A percentile compares a stretch with the other conserved stretches of the same genome.
These are phyloP conservation scores for Mycena vulgaris DNA, from an alignment of 768 basidiomycete species.

Conservation along the genomic window DNA sequence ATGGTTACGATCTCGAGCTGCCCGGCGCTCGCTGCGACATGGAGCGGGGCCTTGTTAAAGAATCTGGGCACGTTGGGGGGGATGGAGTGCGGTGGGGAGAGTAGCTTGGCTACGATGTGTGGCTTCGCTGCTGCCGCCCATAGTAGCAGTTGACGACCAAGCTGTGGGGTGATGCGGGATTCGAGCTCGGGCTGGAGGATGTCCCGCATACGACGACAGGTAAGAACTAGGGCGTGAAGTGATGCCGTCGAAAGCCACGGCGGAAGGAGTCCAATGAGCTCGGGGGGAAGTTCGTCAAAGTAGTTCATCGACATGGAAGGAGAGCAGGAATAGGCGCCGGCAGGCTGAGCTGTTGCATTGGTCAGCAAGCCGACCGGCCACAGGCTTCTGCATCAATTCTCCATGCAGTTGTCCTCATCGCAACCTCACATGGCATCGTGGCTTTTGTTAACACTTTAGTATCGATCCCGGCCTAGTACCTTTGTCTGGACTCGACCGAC, in stretches of 20 bases:
- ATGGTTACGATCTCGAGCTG: background rate
- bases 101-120: conserved; percentile 12
- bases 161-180: conserved; percentile 5
- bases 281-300: conserved; percentile 21
- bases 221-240: background rate
- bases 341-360: too few species aligned
- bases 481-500: too few species aligned
- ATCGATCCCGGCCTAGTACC: too few species aligned
- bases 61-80: background rate
- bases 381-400: too few species aligned
- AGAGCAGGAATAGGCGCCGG: too few species aligned
- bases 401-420: too few species aligned
- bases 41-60: background rate
- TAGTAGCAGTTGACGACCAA: background rate
- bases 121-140: conserved; percentile 3
- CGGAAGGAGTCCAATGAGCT: background rate
- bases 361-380: too few species aligned
- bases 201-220: conserved; percentile 1
- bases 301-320: background rate
- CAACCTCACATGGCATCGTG: too few species aligned
- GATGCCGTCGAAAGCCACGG: background rate
- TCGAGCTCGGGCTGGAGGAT: conserved; percentile 26
- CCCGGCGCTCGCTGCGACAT: background rate
- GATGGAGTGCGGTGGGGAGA: conserved; percentile 14
- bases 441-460: too few species aligned